These are phyloP conservation scores for Fusarium sp. DNA, from an alignment of 2,329 filamentous ascomycete species.

Conservation along the genomic window DNA sequence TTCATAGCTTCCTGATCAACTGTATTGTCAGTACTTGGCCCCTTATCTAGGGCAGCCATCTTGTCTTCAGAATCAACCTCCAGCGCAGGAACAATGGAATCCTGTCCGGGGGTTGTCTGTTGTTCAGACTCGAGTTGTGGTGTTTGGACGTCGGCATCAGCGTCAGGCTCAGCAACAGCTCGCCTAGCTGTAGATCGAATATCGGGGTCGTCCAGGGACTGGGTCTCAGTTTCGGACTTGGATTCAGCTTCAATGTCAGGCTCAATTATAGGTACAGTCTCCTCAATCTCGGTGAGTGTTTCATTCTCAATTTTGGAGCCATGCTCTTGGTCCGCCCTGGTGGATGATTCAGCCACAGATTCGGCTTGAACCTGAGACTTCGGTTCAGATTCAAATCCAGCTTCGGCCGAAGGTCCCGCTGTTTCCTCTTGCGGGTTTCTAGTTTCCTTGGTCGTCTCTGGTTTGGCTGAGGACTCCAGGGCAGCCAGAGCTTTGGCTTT, in stretches of 20 bases:
- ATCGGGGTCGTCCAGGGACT: slow-evolving; percentile 32
- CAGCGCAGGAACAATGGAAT: slow-evolving; percentile 29
- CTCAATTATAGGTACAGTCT: slow-evolving; percentile 45
- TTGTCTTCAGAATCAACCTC: slow-evolving; percentile 35
- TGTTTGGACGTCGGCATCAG: slow-evolving; percentile 25
- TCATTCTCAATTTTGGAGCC: slow-evolving; percentile 38
- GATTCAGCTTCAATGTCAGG: slow-evolving; percentile 45
- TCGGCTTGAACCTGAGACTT: slow-evolving; percentile 19
- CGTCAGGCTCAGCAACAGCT: slow-evolving; percentile 23
- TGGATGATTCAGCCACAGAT: slow-evolving; percentile 14
- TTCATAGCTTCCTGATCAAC: slow-evolving; percentile 13
- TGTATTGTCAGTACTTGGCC: slow-evolving; percentile 25
- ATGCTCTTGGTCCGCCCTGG: slow-evolving; percentile 25
- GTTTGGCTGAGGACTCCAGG: slow-evolving; percentile 25
- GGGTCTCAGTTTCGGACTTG: slow-evolving; percentile 42
- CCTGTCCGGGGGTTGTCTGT: slow-evolving; percentile 34
- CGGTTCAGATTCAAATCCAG: slow-evolving; percentile 34
- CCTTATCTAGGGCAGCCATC: slow-evolving; percentile 2
- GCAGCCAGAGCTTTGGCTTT: slow-evolving; percentile 40
- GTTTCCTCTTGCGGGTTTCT: slow-evolving; percentile 22
- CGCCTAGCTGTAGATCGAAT: slow-evolving; percentile 25
- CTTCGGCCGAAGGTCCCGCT: slow-evolving; percentile 28
- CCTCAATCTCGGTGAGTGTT: slow-evolving; percentile 29
- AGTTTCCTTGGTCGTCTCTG: slow-evolving; percentile 31
- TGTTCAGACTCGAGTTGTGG: slow-evolving; percentile 23